Evolutionary conservation across 164 flowering plant genomes (phyloP).

Genomic region (Cinnamomum chago): DNA sequence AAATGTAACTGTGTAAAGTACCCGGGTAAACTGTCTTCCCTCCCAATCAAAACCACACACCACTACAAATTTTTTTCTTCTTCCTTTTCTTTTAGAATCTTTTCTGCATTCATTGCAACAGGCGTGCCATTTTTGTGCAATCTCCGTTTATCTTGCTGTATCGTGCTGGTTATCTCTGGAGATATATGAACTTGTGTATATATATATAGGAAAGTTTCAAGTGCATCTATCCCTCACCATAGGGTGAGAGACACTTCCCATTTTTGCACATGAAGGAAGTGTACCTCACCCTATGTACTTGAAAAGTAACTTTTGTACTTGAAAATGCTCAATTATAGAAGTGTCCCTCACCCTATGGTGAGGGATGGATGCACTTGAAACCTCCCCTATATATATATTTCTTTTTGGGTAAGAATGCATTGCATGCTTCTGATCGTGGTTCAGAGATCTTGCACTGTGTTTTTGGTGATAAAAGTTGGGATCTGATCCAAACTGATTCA

Average conservation of each 20-base stretch:
- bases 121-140: constrained; percentile 15
- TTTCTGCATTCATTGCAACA: constrained; percentile 18
- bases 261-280: too few relatives aligned
- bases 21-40: constrained; percentile 23
- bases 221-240: too few relatives aligned
- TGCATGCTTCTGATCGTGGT: constrained; percentile 1
- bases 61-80: constrained; percentile 9
- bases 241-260: too few relatives aligned
- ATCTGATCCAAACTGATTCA: background rate
- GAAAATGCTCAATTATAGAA: too few relatives aligned
- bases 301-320: too few relatives aligned
- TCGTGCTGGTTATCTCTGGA: constrained; percentile 28
- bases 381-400: too few relatives aligned
- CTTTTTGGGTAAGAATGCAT: constrained; percentile 1
- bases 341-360: too few relatives aligned
- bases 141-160: constrained; percentile 31
- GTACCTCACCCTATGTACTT: too few relatives aligned
- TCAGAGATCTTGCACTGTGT: background rate
- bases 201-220: too few relatives aligned
- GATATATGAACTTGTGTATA: constrained; percentile 14
- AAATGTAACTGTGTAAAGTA: constrained; percentile 23
- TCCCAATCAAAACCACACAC: constrained; percentile 5
- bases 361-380: too few relatives aligned
- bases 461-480: background rate
- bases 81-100: constrained; percentile 8